A percentile compares a stretch with the other conserved stretches of the same genome.
Evolutionary conservation across 1,284 basidiomycete genomes (phyloP).

Genomic region (Malassezia japonica): DNA sequence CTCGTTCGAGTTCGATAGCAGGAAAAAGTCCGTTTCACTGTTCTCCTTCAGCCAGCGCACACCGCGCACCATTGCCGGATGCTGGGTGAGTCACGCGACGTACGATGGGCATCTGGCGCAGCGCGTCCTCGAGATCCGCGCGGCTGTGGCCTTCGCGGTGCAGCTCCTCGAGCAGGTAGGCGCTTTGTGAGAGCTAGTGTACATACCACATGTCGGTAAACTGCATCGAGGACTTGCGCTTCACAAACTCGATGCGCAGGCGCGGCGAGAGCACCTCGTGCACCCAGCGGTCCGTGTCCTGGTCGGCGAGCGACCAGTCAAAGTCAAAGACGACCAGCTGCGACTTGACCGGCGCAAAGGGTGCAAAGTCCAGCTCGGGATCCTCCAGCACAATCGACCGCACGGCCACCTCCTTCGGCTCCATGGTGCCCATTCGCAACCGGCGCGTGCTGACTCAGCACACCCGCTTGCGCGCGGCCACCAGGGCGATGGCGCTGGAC

Average conservation of each 20-base stretch:
- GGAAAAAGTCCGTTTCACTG: constrained; percentile 69
- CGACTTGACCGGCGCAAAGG: constrained; percentile 26
- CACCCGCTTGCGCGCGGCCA: neutral
- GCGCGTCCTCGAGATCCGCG: constrained; percentile 66
- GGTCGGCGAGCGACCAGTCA: constrained; percentile 83
- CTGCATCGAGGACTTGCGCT: constrained; percentile 58
- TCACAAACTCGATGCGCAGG: constrained; percentile 72
- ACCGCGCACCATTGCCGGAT: constrained; percentile 90
- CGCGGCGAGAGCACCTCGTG: constrained; percentile 82
- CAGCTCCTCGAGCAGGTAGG: constrained; percentile 31
- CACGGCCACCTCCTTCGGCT: constrained; percentile 8
- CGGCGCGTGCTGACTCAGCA: constrained; percentile 3
- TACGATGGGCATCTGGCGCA: constrained; percentile 77
- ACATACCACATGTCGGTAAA: constrained; percentile 68
- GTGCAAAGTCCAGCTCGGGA: constrained; percentile 15
- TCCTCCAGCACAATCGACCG: constrained; percentile 16
- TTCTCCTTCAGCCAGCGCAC: constrained; percentile 56
- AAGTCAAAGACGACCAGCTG: constrained; percentile 93
- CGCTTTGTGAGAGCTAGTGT: constrained; percentile 6
- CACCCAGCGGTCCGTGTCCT: constrained; percentile 93
- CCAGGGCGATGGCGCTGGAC: constrained; percentile 36
- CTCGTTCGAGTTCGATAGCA: constrained; percentile 85
- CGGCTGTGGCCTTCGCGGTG: constrained; percentile 52
- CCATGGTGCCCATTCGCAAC: constrained; percentile 3
- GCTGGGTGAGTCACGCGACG: constrained; percentile 56